Conservation (phyloP, 73 alveolate species). For the Tetrahymena borealis region DNA sequence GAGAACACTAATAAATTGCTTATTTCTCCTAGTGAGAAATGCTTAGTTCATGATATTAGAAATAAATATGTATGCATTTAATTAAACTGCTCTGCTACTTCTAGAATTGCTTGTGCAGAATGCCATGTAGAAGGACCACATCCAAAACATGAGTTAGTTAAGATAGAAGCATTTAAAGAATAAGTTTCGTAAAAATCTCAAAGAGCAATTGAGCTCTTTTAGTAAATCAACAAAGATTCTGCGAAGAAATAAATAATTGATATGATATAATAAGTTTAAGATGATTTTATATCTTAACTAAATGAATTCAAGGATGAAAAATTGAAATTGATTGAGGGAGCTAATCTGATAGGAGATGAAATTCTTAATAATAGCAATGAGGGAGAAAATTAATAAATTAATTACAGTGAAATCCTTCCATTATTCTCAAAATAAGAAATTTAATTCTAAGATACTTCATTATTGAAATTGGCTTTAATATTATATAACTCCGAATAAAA, state of each 20-base stretch:
- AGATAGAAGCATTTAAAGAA: not conserved
- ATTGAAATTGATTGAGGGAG: not conserved
- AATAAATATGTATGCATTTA: not conserved
- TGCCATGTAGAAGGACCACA: not conserved
- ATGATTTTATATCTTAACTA: not conserved
- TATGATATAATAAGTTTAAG: not conserved
- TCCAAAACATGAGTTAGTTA: not conserved
- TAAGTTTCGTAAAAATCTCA: not conserved
- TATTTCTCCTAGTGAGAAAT: not conserved
- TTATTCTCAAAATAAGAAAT: not conserved
- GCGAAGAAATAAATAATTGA: not conserved
- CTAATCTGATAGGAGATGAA: not conserved
- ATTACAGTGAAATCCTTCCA: not conserved
- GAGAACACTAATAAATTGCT: not conserved
- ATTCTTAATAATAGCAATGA: not conserved
- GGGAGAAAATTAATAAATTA: not conserved
- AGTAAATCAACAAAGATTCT: not conserved
- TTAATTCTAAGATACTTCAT: not conserved
- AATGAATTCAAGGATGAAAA: not conserved
- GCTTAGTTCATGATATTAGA: not conserved
- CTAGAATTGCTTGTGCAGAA: not conserved
- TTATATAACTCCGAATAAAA: not conserved
- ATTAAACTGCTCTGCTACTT: not conserved
- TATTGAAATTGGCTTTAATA: not conserved
- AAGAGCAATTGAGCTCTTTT: not conserved